Evolutionary conservation across 140 eudicot genomes (phyloP), one percentile per base, ranked within the genome.

Genomic region (Stevia rebaudiana): DNA sequence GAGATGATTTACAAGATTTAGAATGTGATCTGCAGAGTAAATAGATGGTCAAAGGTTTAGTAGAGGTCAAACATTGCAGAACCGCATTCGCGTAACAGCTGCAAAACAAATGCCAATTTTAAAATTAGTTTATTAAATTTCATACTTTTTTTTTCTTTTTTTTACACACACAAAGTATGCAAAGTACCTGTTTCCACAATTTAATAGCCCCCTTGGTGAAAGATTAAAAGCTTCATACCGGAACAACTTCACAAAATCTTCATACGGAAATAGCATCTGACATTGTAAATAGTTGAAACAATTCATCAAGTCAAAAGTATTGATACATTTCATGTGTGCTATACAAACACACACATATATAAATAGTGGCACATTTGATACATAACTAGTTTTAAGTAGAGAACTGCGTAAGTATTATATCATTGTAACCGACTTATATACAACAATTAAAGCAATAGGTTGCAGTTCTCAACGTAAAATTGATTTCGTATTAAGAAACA

Each of bases 41-140:
- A 70, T 80, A 86, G 63, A 74, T 53, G 30, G 79, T 68, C 66
- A 89, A 79, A 76, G 97, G 97, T 81, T 86, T 89, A 57, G 97
- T 89, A 86, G 78, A 85, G 31, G 78, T 81, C 74, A 89, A 65
- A 67, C 97, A 89, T 80, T 89, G 97, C 76, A 89, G 59, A 48
- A 86, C 97, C 11, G 97, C 91, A 86, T 89, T 89, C 37, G 97
- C 97, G 54, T 89, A 89, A 61, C 97, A 89, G 69, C 97, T 89
- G 86, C 78, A 72, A 19, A 56, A 56, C 2, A 0, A 5, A 56
- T 15, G 30, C 13, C n/a, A 56, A 8, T 15, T 6, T 15, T 33
- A 30, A 30, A 31, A 8, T 15, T 23, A 30, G 13, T 31, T 10
- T 56, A 15, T 16, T 30, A n/a, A 21, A 56, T 31, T n/a, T 56